Percentiles rank a stretch among this genome's conserved stretches.
Evolutionary conservation across 768 basidiomycete genomes (phyloP).

Genomic region (Cyclocybe cylindracea): DNA sequence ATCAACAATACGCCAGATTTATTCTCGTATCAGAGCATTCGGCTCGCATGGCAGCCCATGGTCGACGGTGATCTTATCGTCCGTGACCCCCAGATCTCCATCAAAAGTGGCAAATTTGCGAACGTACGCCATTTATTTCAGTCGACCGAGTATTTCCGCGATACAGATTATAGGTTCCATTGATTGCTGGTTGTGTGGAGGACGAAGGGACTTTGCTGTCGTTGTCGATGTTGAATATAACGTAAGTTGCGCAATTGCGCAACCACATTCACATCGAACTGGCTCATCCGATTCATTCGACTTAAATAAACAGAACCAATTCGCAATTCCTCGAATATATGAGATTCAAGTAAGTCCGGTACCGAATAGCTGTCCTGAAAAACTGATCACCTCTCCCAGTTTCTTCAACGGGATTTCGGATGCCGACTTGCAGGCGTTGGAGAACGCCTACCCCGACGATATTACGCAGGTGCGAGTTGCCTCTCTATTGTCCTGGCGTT

Average conservation of each 20-base stretch:
- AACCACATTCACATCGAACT: not conserved
- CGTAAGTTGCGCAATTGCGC: slow-evolving; percentile 18
- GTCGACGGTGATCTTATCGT: slow-evolving; percentile 38
- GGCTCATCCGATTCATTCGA: not conserved
- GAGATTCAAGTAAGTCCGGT: slow-evolving; percentile 10
- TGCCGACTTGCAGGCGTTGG: slow-evolving; percentile 9
- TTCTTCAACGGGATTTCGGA: slow-evolving; percentile 7
- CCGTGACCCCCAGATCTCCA: slow-evolving; percentile 22
- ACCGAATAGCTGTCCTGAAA: not conserved
- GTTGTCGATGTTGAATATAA: slow-evolving; percentile 18
- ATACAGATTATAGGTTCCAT: slow-evolving; percentile 16
- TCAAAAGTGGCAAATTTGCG: slow-evolving; percentile 31
- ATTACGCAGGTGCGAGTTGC: slow-evolving; percentile 1
- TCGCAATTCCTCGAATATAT: slow-evolving; percentile 17
- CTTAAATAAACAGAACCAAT: slow-evolving; percentile 19
- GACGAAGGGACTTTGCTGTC: slow-evolving; percentile 42
- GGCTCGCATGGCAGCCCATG: slow-evolving; percentile 32
- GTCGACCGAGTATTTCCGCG: not conserved
- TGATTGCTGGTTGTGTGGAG: slow-evolving; percentile 33
- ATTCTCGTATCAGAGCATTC: slow-evolving; percentile 27
- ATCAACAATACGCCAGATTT: slow-evolving; percentile 31
- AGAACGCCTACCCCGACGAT: slow-evolving; percentile 18
- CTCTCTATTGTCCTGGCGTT: too few relatives aligned
- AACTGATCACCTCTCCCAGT: not conserved
- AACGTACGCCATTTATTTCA: slow-evolving; percentile 13